Conservation (phyloP, 805 yeast species). For the Pichia occidentalis region DNA sequence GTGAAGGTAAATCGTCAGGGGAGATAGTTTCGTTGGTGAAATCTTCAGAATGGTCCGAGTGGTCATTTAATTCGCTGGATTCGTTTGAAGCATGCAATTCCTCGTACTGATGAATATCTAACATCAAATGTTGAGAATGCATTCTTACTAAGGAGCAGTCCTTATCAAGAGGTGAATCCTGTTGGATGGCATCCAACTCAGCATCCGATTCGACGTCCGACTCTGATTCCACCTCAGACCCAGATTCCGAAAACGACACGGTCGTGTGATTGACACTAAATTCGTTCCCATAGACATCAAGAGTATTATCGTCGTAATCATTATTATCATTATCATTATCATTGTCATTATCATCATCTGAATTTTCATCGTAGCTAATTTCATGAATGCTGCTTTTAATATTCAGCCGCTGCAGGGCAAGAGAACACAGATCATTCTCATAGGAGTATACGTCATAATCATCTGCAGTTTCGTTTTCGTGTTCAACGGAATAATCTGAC, state of each 20-base stretch:
- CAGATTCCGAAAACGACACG: too few relatives aligned
- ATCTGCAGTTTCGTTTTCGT: too few relatives aligned
- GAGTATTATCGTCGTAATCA: constrained; percentile 16
- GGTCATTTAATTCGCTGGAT: not conserved
- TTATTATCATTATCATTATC: constrained; percentile 1
- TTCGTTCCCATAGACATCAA: not conserved
- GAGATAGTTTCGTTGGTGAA: not conserved
- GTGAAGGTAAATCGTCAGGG: constrained; percentile 22
- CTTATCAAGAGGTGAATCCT: not conserved
- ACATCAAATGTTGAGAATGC: constrained; percentile 3
- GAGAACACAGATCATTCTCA: too few relatives aligned
- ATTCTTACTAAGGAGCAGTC: constrained; percentile 4
- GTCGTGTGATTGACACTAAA: too few relatives aligned
- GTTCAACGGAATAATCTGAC: not conserved
- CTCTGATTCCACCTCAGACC: too few relatives aligned
- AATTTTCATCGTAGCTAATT: not conserved
- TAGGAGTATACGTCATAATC: too few relatives aligned
- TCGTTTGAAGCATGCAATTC: too few relatives aligned
- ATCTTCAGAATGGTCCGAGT: not conserved
- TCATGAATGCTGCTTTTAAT: not conserved
- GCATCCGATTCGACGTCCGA: too few relatives aligned
- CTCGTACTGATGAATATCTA: constrained; percentile 1
- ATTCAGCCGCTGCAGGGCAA: too few relatives aligned
- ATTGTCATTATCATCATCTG: constrained; percentile 6
- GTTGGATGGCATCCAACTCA: not conserved